Base-by-base conservation (phyloP, 23 red algal genomes). In the Chondrus crispus region DNA sequence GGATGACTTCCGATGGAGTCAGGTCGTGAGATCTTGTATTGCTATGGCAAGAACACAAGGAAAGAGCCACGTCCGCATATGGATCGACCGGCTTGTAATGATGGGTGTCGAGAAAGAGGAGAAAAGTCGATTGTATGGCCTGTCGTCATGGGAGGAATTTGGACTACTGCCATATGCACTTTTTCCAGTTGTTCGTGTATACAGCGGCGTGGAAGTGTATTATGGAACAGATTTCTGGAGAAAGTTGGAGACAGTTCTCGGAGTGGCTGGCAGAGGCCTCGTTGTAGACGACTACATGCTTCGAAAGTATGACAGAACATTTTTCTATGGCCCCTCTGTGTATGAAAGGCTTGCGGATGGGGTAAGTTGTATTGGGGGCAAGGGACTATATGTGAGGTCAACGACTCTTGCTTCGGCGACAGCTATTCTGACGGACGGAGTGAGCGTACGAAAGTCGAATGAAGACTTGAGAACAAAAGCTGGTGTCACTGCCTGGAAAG, bases 211-310 rank as follows among this genome's bases (percentile, higher is more conserved):
- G 18, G 74, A 80, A 45, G 41, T 44, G 4, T 38, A 26, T 11
- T 80, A 45, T 28, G 74, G 74, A 14, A 80, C 74, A 24, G 74
- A 80, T 24, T 80, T 80, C 44, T 80, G 74, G 74, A 80, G 74
- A 45, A 80, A 80, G 44, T 46, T 80, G 18, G 74, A 80, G 47
- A 80, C 74, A 28, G 74, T 80, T 14, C 36, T 80, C 13, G 74
- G 74, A 5, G 74, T 80, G 44, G 74, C 74, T 13, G 74, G 74
- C 44, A 80, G 39, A 24, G 74, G 74, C 19, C 41, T 80, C 28
- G 74, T 80, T 14, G 74, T 80, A 28, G 74, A 80, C 49, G 74
- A 80, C 29, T 80, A 80, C 28, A 80, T 80, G 74, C 40, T 80
- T 13, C 74, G 74, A 44, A 38, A 80, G 29, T 80, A 80, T 28